phyloP scores from a whole-genome alignment of 139 green algal species.

The Tetraselmis chui region DNA sequence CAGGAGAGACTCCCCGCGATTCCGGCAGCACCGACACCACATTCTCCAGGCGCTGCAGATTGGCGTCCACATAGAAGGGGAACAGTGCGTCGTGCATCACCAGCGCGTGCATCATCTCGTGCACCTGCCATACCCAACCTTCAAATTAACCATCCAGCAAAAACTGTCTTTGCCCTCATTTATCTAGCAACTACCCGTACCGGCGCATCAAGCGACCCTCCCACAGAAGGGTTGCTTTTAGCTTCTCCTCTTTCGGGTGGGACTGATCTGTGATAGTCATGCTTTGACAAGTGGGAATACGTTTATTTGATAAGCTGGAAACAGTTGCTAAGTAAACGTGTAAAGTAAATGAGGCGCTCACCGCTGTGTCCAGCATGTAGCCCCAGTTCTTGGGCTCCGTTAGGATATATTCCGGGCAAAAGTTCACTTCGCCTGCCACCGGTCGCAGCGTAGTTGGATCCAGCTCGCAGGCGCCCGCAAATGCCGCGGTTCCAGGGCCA shows the following conservation, averaged over 20 bases:
- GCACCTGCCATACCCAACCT: too few relatives aligned
- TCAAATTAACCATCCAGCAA: too few relatives aligned
- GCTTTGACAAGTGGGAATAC: too few relatives aligned
- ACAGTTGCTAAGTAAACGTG: too few relatives aligned
- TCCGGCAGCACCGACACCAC: neutral
- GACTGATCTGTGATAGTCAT: too few relatives aligned
- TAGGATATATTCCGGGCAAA: slow-evolving; percentile 3
- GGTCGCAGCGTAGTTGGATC: neutral
- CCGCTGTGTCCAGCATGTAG: slow-evolving; percentile 1
- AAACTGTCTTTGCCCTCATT: too few relatives aligned
- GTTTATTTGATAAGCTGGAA: too few relatives aligned
- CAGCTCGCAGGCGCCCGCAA: neutral
- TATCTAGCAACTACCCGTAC: too few relatives aligned
- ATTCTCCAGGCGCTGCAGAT: neutral
- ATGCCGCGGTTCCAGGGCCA: neutral
- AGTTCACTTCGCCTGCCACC: slow-evolving; percentile 5
- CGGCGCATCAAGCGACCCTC: too few relatives aligned
- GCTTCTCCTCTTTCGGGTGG: too few relatives aligned
- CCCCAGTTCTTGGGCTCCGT: neutral
- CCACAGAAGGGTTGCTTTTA: too few relatives aligned
- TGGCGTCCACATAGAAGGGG: neutral
- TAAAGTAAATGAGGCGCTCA: too few relatives aligned
- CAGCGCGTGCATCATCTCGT: slow-evolving; percentile 11
- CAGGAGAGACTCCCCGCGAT: neutral
- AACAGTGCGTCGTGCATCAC: slow-evolving; percentile 1